Base-by-base conservation (phyloP, 1,139 yeast species). In the Blastobotrys petasosporus region DNA sequence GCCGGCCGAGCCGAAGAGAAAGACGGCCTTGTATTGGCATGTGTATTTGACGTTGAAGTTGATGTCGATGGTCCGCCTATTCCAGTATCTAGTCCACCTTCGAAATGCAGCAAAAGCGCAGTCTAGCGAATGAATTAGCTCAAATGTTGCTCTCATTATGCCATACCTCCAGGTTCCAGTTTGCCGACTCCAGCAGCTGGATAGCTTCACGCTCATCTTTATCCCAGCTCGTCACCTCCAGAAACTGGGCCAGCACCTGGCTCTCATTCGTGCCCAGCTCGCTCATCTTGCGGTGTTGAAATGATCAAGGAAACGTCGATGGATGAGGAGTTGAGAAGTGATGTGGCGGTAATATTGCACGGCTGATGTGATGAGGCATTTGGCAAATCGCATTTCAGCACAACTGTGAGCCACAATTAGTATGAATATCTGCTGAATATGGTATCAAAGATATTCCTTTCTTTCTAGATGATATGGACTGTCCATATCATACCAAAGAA, bases 41-140 rank as follows among this genome's bases (percentile, higher is more conserved):
- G 4, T n/a, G 32, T 9, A n/a, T 30, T 12, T 4, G 28, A 8
- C 16, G 15, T 32, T 28, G 15, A 5, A 15, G 39, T 3, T 36
- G n/a, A 8, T 15, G 17, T 31, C 29, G 37, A n/a, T 29, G 12
- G 15, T 42, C 10, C 32, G 41, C 34, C 35, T 13, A 28, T 39
- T 30, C 46, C 4, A 47, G 36, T 10, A 44, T 32, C 47, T n/a
- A 38, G 39, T 10, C 49, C 54, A 8, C 63, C 62, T 37, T 62
- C 67, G 39, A 63, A 59, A 46, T 61, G 62, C 20, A 60, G 50
- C 30, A 55, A 48, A 10, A 63, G 59, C 6, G 67, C 67, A 32
- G 53, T 49, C 51, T 33, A 33, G 20, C 5, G 11, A 33, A 32
- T 9, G 15, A n/a, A 12, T 33, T 33, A 33, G 37, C 37, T 5